Percentiles rank a stretch among this genome's conserved stretches.
Evolutionary conservation across 2,329 filamentous ascomycete species (phyloP).

Genomic region (Cucurbitaria berberidis): DNA sequence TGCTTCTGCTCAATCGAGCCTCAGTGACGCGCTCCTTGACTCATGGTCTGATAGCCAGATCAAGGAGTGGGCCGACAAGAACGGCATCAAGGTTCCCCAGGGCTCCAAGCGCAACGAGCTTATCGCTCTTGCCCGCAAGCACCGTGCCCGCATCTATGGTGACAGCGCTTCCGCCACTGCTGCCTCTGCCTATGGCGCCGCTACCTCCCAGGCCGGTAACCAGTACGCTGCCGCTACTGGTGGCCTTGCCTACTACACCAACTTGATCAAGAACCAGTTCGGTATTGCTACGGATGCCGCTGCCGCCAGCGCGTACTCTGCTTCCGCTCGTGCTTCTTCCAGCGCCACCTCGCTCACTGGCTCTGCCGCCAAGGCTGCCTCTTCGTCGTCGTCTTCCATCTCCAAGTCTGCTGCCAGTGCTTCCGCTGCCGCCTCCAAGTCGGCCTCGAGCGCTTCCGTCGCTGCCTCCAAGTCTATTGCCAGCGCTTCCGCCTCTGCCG

Average conservation of each 20-base stretch:
- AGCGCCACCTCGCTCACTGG: constrained; percentile 31
- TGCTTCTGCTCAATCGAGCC: constrained; percentile 68
- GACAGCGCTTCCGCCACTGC: constrained; percentile 61
- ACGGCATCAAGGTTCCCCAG: constrained; percentile 86
- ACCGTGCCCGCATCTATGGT: constrained; percentile 74
- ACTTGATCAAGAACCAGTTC: constrained; percentile 54
- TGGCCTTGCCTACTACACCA: constrained; percentile 46
- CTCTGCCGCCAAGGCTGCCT: constrained; percentile 36
- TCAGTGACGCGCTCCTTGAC: constrained; percentile 85
- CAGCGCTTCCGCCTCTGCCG: constrained; percentile 42
- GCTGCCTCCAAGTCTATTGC: constrained; percentile 42
- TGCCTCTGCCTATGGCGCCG: constrained; percentile 52
- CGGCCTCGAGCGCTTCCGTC: constrained; percentile 41
- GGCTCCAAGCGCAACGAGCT: constrained; percentile 91
- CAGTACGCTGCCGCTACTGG: constrained; percentile 67
- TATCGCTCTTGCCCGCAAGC: constrained; percentile 85
- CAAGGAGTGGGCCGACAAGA: constrained; percentile 93
- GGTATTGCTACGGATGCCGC: constrained; percentile 59
- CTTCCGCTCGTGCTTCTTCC: constrained; percentile 36
- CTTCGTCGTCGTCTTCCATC: constrained; percentile 42
- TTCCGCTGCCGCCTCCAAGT: constrained; percentile 39
- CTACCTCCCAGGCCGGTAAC: constrained; percentile 68
- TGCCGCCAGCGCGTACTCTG: constrained; percentile 33
- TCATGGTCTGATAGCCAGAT: constrained; percentile 89
- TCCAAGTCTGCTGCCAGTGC: constrained; percentile 43